Base-by-base conservation (phyloP, 2,329 filamentous ascomycete genomes). In the Penicillium sp. region DNA sequence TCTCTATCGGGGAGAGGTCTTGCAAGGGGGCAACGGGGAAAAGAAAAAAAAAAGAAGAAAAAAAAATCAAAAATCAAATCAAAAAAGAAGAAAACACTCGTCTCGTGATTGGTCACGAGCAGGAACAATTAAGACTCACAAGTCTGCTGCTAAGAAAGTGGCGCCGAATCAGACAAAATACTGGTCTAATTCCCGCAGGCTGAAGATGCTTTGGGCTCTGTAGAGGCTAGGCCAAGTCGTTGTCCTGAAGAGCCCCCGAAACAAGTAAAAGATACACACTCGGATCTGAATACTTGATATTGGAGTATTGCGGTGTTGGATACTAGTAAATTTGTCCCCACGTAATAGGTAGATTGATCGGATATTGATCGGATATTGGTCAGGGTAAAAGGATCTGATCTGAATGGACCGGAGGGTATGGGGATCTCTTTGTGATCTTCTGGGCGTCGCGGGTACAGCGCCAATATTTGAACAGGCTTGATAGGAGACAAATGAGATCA, bases 51-150 rank as follows among this genome's bases (percentile, higher is more conserved):
- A 39, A 36, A 19, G 27, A 15, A 41, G 27, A 15, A 41, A 13
- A 33, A 2, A 13, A 33, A 13, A 33, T 11, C 9, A 38, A 40
- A 43, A 44, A 44, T 29, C 27, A 29, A 31, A 13, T 31, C 11
- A 29, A 44, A 36, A 21, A 49, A 29, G 19, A 15, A 34, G 31
- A 41, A 31, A 46, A 44, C 31, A 27, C 25, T 44, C 53, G 46
- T 60, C 60, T 59, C 56, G 58, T 64, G 64, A 66, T 66, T 66
- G 58, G 64, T 63, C 64, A 62, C 62, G 58, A 39, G 46, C 11
- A 55, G 29, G 41, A 50, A 41, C 34, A 45, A 45, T 41, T 21
- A 49, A 52, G 43, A 56, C 56, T 55, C 47, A 58, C 47, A 39
- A 44, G 40, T 56, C 34, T 46, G n/a, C 34, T 53, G 51, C 53